phyloP scores from a whole-genome alignment of 108 stramenopile genomes.

The Parmales sp. region DNA sequence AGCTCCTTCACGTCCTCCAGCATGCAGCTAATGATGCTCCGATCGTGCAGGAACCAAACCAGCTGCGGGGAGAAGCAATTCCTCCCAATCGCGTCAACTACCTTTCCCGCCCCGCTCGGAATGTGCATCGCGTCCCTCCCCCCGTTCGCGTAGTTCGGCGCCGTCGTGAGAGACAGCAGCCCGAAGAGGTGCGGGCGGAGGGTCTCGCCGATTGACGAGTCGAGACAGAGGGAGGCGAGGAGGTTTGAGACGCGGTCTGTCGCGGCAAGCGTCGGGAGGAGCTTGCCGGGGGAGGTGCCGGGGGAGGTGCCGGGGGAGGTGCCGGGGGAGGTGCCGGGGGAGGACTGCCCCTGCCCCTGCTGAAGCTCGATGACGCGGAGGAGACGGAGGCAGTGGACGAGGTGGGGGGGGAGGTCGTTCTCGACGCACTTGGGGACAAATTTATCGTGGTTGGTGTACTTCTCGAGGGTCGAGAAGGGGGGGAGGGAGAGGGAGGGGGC shows the following conservation, averaged over 20 bases:
- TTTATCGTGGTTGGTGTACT: conserved; percentile 71
- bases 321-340: not conserved
- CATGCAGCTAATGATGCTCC: conserved; percentile 85
- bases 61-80: conserved; percentile 64
- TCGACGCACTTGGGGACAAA: conserved; percentile 81
- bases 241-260: conserved; percentile 65
- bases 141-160: too few species aligned
- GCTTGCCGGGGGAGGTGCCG: conserved; percentile 3
- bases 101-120: conserved; percentile 65
- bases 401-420: conserved; percentile 84
- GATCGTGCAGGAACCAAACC: conserved; percentile 82
- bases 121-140: conserved; percentile 84
- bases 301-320: not conserved
- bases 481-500: conserved; percentile 65
- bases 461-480: conserved; percentile 93
- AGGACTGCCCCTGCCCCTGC: conserved; percentile 21
- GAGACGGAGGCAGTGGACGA: conserved; percentile 84
- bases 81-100: conserved; percentile 69
- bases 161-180: conserved; percentile 70
- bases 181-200: conserved; percentile 84
- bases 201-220: conserved; percentile 76
- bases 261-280: conserved; percentile 36
- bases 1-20: conserved; percentile 86
- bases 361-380: conserved; percentile 84
- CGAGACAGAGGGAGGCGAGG: conserved; percentile 66